These are phyloP conservation scores for Stephanocyclus meneghinianus DNA, from an alignment of 352 stramenopile species.

Conservation along the genomic window DNA sequence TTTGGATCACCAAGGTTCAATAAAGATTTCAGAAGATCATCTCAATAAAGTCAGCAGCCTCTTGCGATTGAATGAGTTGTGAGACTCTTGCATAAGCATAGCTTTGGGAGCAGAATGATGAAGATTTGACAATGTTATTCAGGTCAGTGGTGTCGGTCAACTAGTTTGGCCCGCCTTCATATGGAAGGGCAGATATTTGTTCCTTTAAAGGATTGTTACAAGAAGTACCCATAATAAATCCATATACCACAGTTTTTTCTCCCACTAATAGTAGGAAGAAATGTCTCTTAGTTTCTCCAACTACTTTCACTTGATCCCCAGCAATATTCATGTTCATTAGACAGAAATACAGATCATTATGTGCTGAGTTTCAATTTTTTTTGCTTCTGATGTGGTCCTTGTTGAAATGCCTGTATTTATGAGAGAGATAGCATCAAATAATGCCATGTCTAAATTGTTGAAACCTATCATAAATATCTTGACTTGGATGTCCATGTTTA, in stretches of 20 bases:
- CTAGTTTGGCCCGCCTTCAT: conserved; percentile 4
- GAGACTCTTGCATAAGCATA: conserved; percentile 18
- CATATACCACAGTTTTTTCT: conserved; percentile 13
- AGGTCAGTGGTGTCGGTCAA: neutral
- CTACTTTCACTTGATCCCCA: neutral
- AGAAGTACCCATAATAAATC: neutral
- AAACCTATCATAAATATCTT: conserved; percentile 20
- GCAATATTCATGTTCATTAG: conserved; percentile 6
- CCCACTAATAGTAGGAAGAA: conserved; percentile 12
- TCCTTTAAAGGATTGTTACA: neutral
- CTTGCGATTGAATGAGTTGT: conserved; percentile 1
- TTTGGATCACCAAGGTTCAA: neutral
- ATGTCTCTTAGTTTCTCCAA: neutral
- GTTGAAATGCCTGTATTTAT: conserved; percentile 13
- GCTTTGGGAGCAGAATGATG: conserved; percentile 14
- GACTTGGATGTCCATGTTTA: conserved; percentile 1
- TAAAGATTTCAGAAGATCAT: conserved; percentile 7
- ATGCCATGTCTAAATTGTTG: conserved; percentile 10
- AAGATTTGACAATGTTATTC: neutral
- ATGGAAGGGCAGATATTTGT: neutral
- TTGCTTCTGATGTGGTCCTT: neutral
- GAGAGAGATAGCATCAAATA: conserved; percentile 29
- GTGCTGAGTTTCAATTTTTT: conserved; percentile 9
- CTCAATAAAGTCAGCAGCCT: conserved; percentile 13
- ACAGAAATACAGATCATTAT: conserved; percentile 9